These are phyloP conservation scores for Odontarrhena argentea DNA, from an alignment of 345 rosid species.

Conservation along the genomic window DNA sequence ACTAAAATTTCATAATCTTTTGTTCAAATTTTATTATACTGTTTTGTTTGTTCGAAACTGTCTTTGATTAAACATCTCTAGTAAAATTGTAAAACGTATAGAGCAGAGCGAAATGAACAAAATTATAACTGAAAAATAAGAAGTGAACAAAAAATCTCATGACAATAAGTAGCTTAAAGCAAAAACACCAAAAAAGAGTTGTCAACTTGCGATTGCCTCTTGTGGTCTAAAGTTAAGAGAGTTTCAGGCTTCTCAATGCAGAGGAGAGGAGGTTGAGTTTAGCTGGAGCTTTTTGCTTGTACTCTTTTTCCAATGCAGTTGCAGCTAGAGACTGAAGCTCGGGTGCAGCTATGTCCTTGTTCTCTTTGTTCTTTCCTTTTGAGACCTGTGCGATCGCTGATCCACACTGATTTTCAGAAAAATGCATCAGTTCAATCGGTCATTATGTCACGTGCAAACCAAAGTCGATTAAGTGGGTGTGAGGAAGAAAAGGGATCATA, in stretches of 20 bases:
- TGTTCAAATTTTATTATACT: background rate
- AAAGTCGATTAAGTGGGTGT: conserved; percentile 20
- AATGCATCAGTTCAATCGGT: conserved; percentile 4
- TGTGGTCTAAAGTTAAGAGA: conserved; percentile 35
- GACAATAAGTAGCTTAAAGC: background rate
- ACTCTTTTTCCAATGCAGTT: conserved; percentile 80
- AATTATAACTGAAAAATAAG: background rate
- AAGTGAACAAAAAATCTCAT: conserved; percentile 23
- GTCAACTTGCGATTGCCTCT: background rate
- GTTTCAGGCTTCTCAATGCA: conserved; percentile 75
- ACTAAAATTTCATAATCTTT: background rate
- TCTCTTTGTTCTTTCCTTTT: conserved; percentile 83
- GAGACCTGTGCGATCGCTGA: conserved; percentile 80
- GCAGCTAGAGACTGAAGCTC: conserved; percentile 74
- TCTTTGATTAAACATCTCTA: conserved; percentile 6
- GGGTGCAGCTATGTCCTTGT: conserved; percentile 60
- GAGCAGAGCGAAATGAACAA: background rate
- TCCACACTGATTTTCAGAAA: conserved; percentile 55
- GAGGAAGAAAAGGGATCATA: conserved; percentile 44
- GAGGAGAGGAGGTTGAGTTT: conserved; percentile 67
- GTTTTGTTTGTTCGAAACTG: background rate
- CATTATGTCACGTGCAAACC: conserved; percentile 20
- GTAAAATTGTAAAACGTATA: background rate
- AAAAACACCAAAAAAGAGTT: conserved; percentile 20
- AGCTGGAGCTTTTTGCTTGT: conserved; percentile 73